phyloP scores from a whole-genome alignment of 495 filamentous ascomycete species.

The Hypoxylon intermedium region DNA sequence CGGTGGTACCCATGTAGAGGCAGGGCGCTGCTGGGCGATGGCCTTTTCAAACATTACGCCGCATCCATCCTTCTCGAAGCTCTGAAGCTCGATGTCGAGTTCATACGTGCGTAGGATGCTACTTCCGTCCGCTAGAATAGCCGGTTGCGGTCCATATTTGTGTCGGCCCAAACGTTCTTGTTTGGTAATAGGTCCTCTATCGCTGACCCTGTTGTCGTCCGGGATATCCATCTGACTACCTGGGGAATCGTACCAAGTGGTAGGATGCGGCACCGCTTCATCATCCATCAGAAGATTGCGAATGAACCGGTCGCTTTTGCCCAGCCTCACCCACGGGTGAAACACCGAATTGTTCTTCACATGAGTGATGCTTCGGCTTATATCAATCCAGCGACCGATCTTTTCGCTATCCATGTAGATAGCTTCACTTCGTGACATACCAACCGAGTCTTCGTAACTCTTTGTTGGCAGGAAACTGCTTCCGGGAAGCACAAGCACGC shows the following conservation, averaged over 20 bases:
- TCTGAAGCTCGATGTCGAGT: slow-evolving; percentile 64
- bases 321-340: slow-evolving; percentile 37
- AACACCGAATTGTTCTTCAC: slow-evolving; percentile 32
- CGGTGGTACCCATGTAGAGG: slow-evolving; percentile 48
- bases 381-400: slow-evolving; percentile 35
- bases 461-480: slow-evolving; percentile 49
- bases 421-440: slow-evolving; percentile 37
- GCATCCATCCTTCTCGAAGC: slow-evolving; percentile 47
- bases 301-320: slow-evolving; percentile 18
- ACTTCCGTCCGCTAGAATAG: slow-evolving; percentile 19
- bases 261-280: no score
- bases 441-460: slow-evolving; percentile 43
- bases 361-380: slow-evolving; percentile 21
- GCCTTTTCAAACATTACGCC: slow-evolving; percentile 55
- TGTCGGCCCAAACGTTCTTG: background rate
- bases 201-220: no score
- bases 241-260: no score
- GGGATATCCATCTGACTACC: no score
- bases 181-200: no score
- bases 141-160: background rate
- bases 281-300: slow-evolving; percentile 22
- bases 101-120: slow-evolving; percentile 66
- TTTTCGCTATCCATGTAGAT: slow-evolving; percentile 1
- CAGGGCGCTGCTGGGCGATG: slow-evolving; percentile 56
- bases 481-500: slow-evolving; percentile 54